Base-by-base conservation (phyloP, 2,329 filamentous ascomycete species). In the Talaromyces pinophilus region DNA sequence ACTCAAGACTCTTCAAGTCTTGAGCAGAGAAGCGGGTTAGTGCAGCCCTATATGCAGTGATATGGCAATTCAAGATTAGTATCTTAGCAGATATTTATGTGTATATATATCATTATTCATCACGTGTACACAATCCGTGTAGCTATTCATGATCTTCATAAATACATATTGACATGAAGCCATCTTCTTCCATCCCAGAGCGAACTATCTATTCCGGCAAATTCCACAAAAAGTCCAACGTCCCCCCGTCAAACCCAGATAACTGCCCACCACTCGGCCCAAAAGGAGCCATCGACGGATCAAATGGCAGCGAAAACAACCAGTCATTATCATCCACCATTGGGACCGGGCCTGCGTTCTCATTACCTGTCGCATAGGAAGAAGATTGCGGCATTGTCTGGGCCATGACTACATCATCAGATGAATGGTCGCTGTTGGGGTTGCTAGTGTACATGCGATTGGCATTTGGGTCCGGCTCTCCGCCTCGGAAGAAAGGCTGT, bases 241-340 rank as follows among this genome's bases (percentile, higher is more conserved):
- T 75, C 2, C 77, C 76, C 4, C 77, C 77, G 66, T 79, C 79
- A 67, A 78, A 76, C 22, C 78, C 78, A 22, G 78, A 77, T 59
- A 79, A 77, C 63, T 79, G 78, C 7, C 73, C 76, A 30, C 74
- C 74, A 40, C 69, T 73, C 50, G 78, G 77, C 1, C 78, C 77
- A 69, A 81, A 81, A 0, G 79, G 79, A 19, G 79, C 79, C 77
- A 81, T 80, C 0, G 78, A 80, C 4, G 79, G 78, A 68, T 81
- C 79, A 64, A 81, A 81, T 4, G 79, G 79, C 35, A 80, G 64
- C 1, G 78, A 80, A 57, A 67, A 67, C 30, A 81, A 73, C 79
- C 79, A 81, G 65, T 81, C 78, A 64, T 81, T 78, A 5, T 73
- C 74, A n/a, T 70, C 71, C 30, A 74, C 69, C 50, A 76, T 50